These are phyloP conservation scores for Gonium pectorale DNA, from an alignment of 139 green algal species.

Conservation along the genomic window DNA sequence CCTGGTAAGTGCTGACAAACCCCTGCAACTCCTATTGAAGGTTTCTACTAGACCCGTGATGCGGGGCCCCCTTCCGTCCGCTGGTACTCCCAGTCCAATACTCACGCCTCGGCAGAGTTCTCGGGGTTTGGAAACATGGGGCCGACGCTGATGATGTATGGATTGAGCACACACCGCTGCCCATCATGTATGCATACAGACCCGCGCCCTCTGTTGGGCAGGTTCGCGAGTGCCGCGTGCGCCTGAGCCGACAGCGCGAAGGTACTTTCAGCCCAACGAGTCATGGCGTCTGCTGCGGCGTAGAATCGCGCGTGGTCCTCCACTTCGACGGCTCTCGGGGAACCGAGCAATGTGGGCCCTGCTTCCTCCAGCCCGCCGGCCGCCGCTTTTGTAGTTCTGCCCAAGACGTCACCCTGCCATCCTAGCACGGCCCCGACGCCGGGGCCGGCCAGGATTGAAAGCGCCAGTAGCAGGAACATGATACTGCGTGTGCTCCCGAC, in stretches of 20 bases:
- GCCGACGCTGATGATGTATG: background rate
- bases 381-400: background rate
- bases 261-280: background rate
- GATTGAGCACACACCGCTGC: conserved; percentile 2
- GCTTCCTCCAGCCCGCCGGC: background rate
- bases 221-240: background rate
- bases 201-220: background rate
- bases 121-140: background rate
- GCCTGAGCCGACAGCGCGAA: conserved; percentile 12
- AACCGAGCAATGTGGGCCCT: background rate
- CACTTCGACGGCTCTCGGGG: background rate
- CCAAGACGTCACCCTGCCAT: background rate
- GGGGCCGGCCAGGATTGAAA: background rate
- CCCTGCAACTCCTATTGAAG: no score
- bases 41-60: no score
- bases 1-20: no score
- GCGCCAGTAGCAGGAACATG: conserved; percentile 1
- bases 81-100: no score
- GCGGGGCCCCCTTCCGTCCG: no score
- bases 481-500: background rate
- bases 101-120: background rate
- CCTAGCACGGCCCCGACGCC: background rate
- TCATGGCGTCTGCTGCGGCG: background rate
- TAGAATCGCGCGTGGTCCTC: background rate
- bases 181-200: conserved; percentile 9